phyloP scores from a whole-genome alignment of 192 early-diverging fungal species.

The Endogone sp. region DNA sequence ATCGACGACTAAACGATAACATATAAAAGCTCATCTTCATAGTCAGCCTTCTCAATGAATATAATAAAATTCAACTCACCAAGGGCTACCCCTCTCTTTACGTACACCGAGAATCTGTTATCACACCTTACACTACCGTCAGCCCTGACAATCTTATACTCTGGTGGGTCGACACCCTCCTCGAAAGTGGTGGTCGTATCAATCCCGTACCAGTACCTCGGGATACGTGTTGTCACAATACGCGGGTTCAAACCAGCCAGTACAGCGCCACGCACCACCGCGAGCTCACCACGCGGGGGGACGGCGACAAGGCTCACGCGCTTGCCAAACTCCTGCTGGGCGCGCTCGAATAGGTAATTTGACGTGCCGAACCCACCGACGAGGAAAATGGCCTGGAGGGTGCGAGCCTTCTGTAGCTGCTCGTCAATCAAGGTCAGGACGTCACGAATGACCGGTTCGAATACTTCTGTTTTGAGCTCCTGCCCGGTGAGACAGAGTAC shows the following conservation, averaged over 20 bases:
- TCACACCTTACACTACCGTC: constrained; percentile 45
- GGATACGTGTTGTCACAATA: constrained; percentile 41
- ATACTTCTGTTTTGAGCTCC: constrained; percentile 42
- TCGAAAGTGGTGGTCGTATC: constrained; percentile 44
- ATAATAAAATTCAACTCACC: constrained; percentile 11
- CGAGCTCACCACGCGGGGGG: constrained; percentile 47
- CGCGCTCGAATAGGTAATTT: constrained; percentile 44
- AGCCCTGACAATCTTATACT: constrained; percentile 37
- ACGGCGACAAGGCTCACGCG: constrained; percentile 45
- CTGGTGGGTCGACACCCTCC: constrained; percentile 42
- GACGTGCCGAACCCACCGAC: constrained; percentile 55
- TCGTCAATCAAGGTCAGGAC: constrained; percentile 43
- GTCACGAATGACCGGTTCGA: constrained; percentile 51
- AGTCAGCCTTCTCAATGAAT: too few relatives aligned
- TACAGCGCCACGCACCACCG: constrained; percentile 49
- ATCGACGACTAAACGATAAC: too few relatives aligned
- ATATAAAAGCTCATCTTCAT: too few relatives aligned
- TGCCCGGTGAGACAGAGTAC: constrained; percentile 40
- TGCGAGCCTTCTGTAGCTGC: constrained; percentile 38
- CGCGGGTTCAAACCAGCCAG: constrained; percentile 49
- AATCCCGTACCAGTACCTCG: constrained; percentile 48
- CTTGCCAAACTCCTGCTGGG: constrained; percentile 38
- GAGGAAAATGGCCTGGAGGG: constrained; percentile 44
- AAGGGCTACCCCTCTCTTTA: constrained; percentile 28
- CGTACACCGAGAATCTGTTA: constrained; percentile 44